Evolutionary conservation across 2,329 filamentous ascomycete genomes (phyloP), one percentile per base, ranked within the genome.

Genomic region (Madurella mycetomatis): DNA sequence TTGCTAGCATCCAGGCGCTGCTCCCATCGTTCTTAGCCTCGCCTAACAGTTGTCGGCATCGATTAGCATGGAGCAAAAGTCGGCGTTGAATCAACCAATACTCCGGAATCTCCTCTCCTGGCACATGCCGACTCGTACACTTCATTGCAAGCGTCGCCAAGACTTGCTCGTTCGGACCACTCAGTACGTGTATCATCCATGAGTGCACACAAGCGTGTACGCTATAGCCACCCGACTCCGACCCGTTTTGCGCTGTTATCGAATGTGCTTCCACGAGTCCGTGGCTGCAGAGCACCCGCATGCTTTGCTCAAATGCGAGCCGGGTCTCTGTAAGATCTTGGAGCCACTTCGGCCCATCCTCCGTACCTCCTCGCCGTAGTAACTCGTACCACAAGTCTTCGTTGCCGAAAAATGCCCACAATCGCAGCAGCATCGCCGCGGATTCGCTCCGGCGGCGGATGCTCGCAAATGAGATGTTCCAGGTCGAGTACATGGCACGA

Each of bases 361-460:
- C 44, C 32, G 47, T 31, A 16, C 54, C 59, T 25, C 25, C 25
- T 43, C 58, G 48, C 41, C 56, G 43, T 3, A 77, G 56, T n/a
- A 78, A 65, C 51, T 75, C 68, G 57, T 67, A 75, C 74, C 71
- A 78, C 4, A 79, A 57, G 57, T 76, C 72, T 13, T 70, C 63
- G 56, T 73, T 72, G 56, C 71, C 67, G 53, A 79, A 73, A 54
- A 67, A 72, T n/a, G 70, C 72, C 67, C 72, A 72, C 15, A 75
- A 60, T n/a, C 65, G 51, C 15, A 78, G 67, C 1, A 77, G 63
- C 30, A 64, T 59, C 25, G 71, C 70, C 42, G 64, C 39, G 4
- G 13, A 52, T 15, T 44, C 16, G 45, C 68, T 67, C 32, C 65
- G 61, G 54, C 64, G 60, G 57, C 71, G 48, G 32, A 78, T 65